Evolutionary conservation across 768 basidiomycete genomes (phyloP).

Genomic region (Boletus rufocinnamomeus): DNA sequence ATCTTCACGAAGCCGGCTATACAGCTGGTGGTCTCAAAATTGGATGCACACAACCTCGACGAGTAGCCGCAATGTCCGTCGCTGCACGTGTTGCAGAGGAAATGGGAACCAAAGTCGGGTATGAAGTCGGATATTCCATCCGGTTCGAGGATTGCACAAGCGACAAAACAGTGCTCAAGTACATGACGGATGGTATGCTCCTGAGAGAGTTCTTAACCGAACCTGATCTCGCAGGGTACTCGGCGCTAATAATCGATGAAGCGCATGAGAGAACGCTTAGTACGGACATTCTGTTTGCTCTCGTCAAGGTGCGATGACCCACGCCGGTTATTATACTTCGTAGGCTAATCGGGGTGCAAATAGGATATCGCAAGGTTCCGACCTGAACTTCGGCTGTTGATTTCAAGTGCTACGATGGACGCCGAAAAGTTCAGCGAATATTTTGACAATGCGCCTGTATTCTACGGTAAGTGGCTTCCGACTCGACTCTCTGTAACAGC

Average conservation of each 20-base stretch:
- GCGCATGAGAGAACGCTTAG: slow-evolving; percentile 97
- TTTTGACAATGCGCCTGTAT: slow-evolving; percentile 95
- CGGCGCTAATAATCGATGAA: slow-evolving; percentile 96
- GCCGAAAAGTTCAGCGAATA: slow-evolving; percentile 98
- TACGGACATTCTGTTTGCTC: slow-evolving; percentile 97
- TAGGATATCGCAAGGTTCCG: slow-evolving; percentile 97
- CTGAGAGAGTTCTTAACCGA: slow-evolving; percentile 96
- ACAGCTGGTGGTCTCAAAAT: slow-evolving; percentile 85
- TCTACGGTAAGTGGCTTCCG: slow-evolving; percentile 64
- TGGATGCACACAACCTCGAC: slow-evolving; percentile 92
- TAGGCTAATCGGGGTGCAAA: slow-evolving; percentile 25
- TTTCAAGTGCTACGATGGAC: slow-evolving; percentile 96
- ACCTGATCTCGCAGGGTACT: slow-evolving; percentile 93
- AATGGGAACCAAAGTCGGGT: slow-evolving; percentile 95
- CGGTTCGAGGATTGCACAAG: slow-evolving; percentile 99
- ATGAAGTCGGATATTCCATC: slow-evolving; percentile 99
- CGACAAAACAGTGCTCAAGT: slow-evolving; percentile 98
- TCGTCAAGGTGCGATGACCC: slow-evolving; percentile 83
- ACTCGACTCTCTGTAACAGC: not conserved
- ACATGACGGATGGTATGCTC: slow-evolving; percentile 99
- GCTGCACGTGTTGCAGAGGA: slow-evolving; percentile 99
- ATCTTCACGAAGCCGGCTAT: slow-evolving; percentile 96
- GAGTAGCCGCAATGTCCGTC: slow-evolving; percentile 99
- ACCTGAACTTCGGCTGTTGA: slow-evolving; percentile 89
- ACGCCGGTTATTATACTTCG: slow-evolving; percentile 6